Evolutionary conservation across 2,329 filamentous ascomycete genomes (phyloP), one percentile per base, ranked within the genome.

Genomic region (Gaeumannomyces tritici): DNA sequence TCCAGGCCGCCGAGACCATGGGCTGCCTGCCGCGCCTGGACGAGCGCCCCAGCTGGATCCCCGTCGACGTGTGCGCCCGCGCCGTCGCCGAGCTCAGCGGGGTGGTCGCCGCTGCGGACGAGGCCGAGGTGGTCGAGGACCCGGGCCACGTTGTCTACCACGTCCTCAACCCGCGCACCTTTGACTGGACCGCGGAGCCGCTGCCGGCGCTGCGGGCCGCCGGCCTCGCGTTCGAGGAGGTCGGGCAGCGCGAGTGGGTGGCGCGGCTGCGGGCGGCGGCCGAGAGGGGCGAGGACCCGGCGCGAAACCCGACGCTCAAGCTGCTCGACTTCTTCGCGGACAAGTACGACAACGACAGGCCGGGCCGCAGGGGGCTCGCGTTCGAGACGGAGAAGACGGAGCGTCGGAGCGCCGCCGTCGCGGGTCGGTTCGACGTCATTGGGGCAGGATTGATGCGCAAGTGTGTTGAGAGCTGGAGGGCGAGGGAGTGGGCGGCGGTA

Each of bases 301-400:
- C 73, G 0, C 68, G 65, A 21, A 84, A 84, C 65, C 81, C 82
- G 13, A 75, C 79, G 0, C 74, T 82, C 65, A 83, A 83, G 68
- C 72, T 84, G 1, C 64, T 83, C 1, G 80, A 82, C 55, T 85
- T 82, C 71, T 84, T 83, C 63, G 71, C 73, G 1, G 67, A 65
- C n/a, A 80, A 80, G 65, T 81, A 80, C 51, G 69, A 69, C 68
- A 76, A 77, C 56, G 75, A 77, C 26, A 71, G 68, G 4, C 71
- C 73, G 0, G 73, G 71, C 0, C 67, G 74, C 28, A 71, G 72
- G 27, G 74, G 72, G 0, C 69, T 77, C 8, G 69, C 71, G 0
- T 80, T 79, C 60, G 70, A 72, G 31, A 79, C 75, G 27, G 60
- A 66, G 27, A 68, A 67, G 58, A 77, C 76, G 0, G 70, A 69